phyloP scores from a whole-genome alignment of 129 eudicot species.

The Rutidosis leptorrhynchoides region DNA sequence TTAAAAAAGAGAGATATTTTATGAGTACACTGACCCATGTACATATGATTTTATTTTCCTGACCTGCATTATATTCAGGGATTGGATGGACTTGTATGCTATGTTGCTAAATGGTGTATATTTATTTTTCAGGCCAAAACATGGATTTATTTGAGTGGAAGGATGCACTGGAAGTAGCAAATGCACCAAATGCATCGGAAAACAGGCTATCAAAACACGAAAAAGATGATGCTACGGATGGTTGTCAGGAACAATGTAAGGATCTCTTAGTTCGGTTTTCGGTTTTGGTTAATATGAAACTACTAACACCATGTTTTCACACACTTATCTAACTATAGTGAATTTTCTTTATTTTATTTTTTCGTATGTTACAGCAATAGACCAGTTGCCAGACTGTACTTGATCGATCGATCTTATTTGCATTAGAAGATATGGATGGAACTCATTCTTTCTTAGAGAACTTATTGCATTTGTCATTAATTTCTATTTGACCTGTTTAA shows the following conservation, averaged over 20 bases:
- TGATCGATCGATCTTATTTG: conserved; percentile 88
- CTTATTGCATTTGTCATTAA: no score
- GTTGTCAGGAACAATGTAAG: conserved; percentile 60
- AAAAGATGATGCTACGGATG: conserved; percentile 53
- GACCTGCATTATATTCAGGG: conserved; percentile 43
- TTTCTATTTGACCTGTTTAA: neutral
- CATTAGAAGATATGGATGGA: conserved; percentile 92
- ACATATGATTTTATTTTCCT: no score
- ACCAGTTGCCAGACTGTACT: conserved; percentile 53
- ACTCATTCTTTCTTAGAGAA: conserved; percentile 93
- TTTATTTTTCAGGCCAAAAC: conserved; percentile 75
- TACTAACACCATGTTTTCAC: no score
- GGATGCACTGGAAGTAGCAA: conserved; percentile 83
- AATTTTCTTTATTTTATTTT: no score
- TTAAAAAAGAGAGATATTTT: neutral
- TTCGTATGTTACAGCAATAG: conserved; percentile 46
- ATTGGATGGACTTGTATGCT: conserved; percentile 76
- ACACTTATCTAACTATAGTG: no score
- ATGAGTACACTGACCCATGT: no score
- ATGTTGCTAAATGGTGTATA: neutral
- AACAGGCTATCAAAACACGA: conserved; percentile 53
- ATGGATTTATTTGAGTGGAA: conserved; percentile 78
- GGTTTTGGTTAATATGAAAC: no score
- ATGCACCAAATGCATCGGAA: conserved; percentile 73
- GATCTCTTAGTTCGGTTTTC: neutral